These are phyloP conservation scores for Aspergillus novoparasiticus DNA, from an alignment of 2,329 filamentous ascomycete genomes.

Conservation along the genomic window DNA sequence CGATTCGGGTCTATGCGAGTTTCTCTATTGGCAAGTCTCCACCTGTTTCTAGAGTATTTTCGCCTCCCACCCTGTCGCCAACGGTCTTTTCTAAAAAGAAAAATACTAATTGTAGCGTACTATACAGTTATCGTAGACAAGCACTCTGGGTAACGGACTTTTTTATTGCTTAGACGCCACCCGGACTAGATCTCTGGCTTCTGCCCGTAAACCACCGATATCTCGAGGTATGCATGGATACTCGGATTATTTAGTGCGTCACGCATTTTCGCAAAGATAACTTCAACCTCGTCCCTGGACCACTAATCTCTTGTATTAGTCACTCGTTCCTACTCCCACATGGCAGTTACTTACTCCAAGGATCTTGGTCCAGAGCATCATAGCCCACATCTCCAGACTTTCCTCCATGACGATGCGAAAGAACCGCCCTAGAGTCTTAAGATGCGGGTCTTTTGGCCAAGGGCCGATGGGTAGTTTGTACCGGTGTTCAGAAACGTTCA, in stretches of 20 bases:
- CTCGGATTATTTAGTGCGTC: constrained; percentile 3
- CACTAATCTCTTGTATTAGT: background rate
- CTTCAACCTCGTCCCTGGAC: background rate
- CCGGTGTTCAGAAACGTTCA: constrained; percentile 20
- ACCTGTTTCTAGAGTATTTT: too few species aligned
- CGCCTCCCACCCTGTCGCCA: too few species aligned
- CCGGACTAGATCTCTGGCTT: background rate
- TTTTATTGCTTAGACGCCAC: too few species aligned
- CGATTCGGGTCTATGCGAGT: too few species aligned
- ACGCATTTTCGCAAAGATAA: constrained; percentile 7
- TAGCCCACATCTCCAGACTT: background rate
- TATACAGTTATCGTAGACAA: too few species aligned
- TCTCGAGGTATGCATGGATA: constrained; percentile 9
- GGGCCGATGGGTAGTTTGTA: constrained; percentile 2
- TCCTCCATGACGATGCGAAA: background rate
- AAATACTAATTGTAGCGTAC: too few species aligned
- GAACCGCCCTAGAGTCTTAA: background rate
- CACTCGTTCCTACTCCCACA: background rate
- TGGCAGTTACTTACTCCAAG: background rate
- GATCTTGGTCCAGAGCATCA: constrained; percentile 1
- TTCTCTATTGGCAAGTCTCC: too few species aligned
- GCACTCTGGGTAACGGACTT: too few species aligned
- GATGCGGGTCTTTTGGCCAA: background rate
- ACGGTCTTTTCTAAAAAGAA: too few species aligned
- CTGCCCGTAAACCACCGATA: background rate